A percentile compares a stretch with the other conserved stretches of the same genome.
Evolutionary conservation across 148 eudicot species (phyloP).

Genomic region (Pharnaceum exiguum): DNA sequence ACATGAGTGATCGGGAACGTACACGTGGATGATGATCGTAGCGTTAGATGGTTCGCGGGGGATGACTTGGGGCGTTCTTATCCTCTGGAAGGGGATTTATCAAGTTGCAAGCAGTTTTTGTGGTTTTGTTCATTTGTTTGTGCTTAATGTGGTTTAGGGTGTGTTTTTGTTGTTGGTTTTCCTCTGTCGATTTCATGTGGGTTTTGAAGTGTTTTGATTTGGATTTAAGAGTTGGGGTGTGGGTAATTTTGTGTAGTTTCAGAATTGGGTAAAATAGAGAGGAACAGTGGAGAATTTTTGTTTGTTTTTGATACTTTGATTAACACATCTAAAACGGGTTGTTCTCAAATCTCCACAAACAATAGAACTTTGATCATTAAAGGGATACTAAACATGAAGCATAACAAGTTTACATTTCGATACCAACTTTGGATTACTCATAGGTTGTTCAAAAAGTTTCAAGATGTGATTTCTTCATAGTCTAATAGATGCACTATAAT

Average conservation of each 20-base stretch:
- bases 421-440: too few species aligned
- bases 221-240: not conserved
- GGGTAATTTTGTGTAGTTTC: not conserved
- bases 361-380: too few species aligned
- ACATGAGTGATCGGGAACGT: slow-evolving; percentile 15
- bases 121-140: not conserved
- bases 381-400: too few species aligned
- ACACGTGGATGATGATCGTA: slow-evolving; percentile 25
- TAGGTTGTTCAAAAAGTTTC: too few species aligned
- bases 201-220: not conserved
- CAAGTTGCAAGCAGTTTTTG: not conserved
- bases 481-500: too few species aligned
- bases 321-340: too few species aligned
- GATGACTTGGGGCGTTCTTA: slow-evolving; percentile 4
- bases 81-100: not conserved
- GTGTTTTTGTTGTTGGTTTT: slow-evolving; percentile 20
- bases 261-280: not conserved
- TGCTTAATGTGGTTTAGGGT: not conserved
- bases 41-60: not conserved
- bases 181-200: not conserved
- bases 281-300: too few species aligned
- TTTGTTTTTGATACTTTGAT: too few species aligned
- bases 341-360: too few species aligned
- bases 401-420: too few species aligned
- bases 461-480: too few species aligned